Conservation (phyloP, 306 rosid species). For the Fragaria vesca region DNA sequence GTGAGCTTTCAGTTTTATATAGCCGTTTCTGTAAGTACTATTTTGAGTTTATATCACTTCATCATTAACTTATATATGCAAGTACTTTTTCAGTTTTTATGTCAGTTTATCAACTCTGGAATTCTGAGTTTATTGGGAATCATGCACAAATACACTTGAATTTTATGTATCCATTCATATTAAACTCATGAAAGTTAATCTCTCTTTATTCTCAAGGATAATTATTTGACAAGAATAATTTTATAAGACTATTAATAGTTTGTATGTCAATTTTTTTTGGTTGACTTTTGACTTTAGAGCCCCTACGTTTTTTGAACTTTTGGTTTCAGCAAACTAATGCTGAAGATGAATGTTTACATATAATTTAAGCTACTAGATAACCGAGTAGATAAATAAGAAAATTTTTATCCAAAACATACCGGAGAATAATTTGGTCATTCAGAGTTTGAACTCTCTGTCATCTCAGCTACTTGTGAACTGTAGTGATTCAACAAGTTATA, state of each 20-base stretch:
- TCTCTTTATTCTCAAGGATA: background rate
- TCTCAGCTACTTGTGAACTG: background rate
- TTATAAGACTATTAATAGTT: background rate
- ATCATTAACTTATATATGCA: constrained; percentile 46
- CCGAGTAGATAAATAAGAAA: background rate
- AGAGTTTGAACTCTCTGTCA: background rate
- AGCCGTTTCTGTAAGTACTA: constrained; percentile 92
- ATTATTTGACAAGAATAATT: background rate
- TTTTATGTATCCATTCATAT: background rate
- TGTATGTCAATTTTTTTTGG: background rate
- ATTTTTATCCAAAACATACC: background rate
- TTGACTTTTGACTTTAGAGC: background rate
- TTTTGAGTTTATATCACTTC: background rate
- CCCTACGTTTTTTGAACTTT: background rate
- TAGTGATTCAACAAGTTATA: background rate
- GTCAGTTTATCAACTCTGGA: background rate
- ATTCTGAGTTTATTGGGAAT: background rate
- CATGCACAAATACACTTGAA: background rate
- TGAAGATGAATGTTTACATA: background rate
- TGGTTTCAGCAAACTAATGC: background rate
- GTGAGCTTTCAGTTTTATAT: constrained; percentile 92
- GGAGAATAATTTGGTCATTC: background rate
- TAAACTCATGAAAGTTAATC: background rate
- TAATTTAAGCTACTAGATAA: background rate
- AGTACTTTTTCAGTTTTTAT: constrained; percentile 31